Evolutionary conservation across 2,329 filamentous ascomycete species (phyloP).

Genomic region (Daldinia sp.): DNA sequence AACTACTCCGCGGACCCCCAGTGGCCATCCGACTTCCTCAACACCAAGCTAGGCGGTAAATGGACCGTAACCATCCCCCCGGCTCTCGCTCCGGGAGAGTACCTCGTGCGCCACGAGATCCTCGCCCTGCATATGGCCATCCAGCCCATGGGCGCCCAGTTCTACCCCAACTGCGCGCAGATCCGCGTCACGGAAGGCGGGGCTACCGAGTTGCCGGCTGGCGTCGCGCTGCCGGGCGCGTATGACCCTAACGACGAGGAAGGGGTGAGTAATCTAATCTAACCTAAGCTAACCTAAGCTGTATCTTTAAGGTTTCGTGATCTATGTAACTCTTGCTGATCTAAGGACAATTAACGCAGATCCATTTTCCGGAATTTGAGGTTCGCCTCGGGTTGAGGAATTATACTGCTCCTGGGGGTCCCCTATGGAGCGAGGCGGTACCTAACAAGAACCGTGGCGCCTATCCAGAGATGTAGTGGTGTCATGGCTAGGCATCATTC

Average conservation of each 20-base stretch:
- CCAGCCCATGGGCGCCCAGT: neutral
- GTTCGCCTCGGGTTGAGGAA: neutral
- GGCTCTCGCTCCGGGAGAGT: neutral
- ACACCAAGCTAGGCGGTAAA: neutral
- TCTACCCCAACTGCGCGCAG: neutral
- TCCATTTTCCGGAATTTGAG: neutral
- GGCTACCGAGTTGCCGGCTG: neutral
- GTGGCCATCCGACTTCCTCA: neutral
- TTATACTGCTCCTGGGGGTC: neutral
- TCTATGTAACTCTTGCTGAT: no score
- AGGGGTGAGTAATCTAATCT: neutral
- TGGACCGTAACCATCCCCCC: slow-evolving; percentile 1
- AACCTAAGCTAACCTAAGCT: no score
- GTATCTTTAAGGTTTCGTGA: no score
- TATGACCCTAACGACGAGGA: neutral
- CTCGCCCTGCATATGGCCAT: neutral
- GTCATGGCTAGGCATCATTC: no score
- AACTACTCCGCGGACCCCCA: neutral
- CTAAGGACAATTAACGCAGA: neutral
- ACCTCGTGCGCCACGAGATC: slow-evolving; percentile 1
- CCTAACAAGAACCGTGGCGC: neutral
- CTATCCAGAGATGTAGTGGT: neutral
- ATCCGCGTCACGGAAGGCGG: neutral
- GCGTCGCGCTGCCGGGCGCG: neutral
- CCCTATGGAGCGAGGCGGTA: neutral